Conservation (phyloP, 345 rosid species). For the Pistacia atlantica region DNA sequence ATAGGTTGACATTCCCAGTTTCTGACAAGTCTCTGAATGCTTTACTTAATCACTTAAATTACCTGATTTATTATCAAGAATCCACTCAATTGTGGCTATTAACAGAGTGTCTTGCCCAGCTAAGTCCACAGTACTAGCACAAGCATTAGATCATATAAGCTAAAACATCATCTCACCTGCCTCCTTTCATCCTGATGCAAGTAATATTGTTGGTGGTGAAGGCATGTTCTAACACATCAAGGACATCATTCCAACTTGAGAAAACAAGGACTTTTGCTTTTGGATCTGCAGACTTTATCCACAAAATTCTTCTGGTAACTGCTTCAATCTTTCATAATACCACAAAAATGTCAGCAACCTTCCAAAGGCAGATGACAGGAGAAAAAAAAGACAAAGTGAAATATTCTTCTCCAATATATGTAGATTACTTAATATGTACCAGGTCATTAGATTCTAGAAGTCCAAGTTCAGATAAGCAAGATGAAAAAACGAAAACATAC, state of each 20-base stretch:
- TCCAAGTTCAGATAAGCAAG: too few species aligned
- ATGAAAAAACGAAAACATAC: too few species aligned
- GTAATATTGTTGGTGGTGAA: conserved; percentile 67
- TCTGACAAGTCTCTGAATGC: neutral
- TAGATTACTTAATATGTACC: neutral
- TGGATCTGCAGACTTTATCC: conserved; percentile 77
- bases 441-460: too few species aligned
- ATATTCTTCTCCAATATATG: too few species aligned
- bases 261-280: conserved; percentile 87
- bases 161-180: conserved; percentile 56
- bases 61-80: neutral
- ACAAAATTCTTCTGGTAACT: conserved; percentile 79
- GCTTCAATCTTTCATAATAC: conserved; percentile 74
- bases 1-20: neutral
- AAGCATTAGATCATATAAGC: neutral
- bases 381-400: neutral
- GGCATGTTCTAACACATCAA: conserved; percentile 92
- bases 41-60: neutral
- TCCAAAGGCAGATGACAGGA: neutral
- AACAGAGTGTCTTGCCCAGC: neutral
- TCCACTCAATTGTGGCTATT: neutral
- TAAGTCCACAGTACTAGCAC: neutral
- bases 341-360: conserved; percentile 26
- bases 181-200: conserved; percentile 88
- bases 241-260: conserved; percentile 99